Evolutionary conservation across 2,329 filamentous ascomycete species (phyloP).

Genomic region (Xylariaceae sp.): DNA sequence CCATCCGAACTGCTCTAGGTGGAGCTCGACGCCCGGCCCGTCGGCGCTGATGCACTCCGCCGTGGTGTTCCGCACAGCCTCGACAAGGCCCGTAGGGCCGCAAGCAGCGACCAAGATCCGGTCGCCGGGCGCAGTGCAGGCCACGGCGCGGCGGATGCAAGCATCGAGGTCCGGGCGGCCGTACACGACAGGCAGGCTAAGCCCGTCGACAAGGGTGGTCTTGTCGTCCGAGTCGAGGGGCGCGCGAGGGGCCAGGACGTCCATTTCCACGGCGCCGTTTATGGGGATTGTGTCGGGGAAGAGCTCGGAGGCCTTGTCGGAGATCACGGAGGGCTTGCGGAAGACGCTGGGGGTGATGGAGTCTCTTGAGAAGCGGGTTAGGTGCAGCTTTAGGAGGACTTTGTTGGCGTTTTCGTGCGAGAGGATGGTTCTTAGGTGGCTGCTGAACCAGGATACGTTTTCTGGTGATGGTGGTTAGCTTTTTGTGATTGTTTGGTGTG

Average conservation of each 20-base stretch:
- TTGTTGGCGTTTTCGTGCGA: conserved; percentile 38
- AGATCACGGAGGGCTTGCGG: neutral
- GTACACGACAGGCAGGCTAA: conserved; percentile 31
- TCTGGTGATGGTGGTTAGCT: conserved; percentile 21
- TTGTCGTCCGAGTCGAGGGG: too few species aligned
- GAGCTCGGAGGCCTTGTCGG: neutral
- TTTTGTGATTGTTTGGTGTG: too few species aligned
- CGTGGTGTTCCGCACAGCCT: conserved; percentile 41
- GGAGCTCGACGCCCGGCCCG: conserved; percentile 48
- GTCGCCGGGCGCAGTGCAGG: conserved; percentile 32
- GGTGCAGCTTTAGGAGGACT: conserved; percentile 38
- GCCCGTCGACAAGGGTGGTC: conserved; percentile 16
- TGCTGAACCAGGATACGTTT: conserved; percentile 37
- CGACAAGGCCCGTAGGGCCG: conserved; percentile 44
- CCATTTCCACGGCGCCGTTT: conserved; percentile 23
- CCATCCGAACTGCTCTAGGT: conserved; percentile 49
- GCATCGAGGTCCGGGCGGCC: conserved; percentile 41
- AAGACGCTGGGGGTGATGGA: neutral
- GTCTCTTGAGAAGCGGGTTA: conserved; percentile 29
- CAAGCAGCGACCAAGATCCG: conserved; percentile 46
- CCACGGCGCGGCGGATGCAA: conserved; percentile 39
- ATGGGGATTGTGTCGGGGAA: conserved; percentile 13
- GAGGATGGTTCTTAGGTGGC: conserved; percentile 38
- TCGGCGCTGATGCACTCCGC: conserved; percentile 41
- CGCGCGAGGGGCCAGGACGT: too few species aligned